Evolutionary conservation across 2,329 filamentous ascomycete genomes (phyloP), one percentile per base, ranked within the genome.

Genomic region (Venturiaceae sp.): DNA sequence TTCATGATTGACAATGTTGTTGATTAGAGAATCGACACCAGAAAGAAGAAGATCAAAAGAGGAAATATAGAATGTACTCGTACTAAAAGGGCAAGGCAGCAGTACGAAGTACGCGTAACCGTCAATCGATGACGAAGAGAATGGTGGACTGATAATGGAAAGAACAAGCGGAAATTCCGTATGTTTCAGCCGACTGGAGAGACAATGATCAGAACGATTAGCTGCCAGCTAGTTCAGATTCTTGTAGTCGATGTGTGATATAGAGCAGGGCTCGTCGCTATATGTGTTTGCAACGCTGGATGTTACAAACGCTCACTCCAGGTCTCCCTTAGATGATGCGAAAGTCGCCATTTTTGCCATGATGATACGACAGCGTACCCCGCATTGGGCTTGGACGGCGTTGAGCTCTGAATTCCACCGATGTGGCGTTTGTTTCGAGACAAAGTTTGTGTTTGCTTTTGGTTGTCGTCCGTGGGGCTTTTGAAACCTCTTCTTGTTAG

Each of bases 1-100:
- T 75, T 80, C 79, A 81, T 82, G 28, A 47, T 57, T 36, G 30
- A 30, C 41, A 50, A n/a, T n/a, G 44, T 26, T n/a, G 44, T 30
- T 23, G 9, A 50, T 28, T 13, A 14, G 11, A 47, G 41, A 46
- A 28, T 47, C n/a, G 44, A 23, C 9, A 16, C 21, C 2, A 3
- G 26, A 26, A n/a, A 50, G 44, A 50, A 14, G 9, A n/a, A 53
- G 8, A 13, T 19, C n/a, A 14, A n/a, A 53, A 5, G n/a, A 37
- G 32, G 11, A 39, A 39, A 39, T 39, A 39, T 30, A 52, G 26
- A 16, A 1, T 32, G 26, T 34, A 52, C 8, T 52, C 23, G 47
- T 32, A n/a, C 39, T 44, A 5, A 21, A 44, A 16, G 11, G 39
- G 19, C 19, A n/a, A 44, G 39, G 39, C 39, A 21, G 7, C 39